phyloP scores from a whole-genome alignment of 495 filamentous ascomycete genomes.

The Staphylotrichum longicolle region DNA sequence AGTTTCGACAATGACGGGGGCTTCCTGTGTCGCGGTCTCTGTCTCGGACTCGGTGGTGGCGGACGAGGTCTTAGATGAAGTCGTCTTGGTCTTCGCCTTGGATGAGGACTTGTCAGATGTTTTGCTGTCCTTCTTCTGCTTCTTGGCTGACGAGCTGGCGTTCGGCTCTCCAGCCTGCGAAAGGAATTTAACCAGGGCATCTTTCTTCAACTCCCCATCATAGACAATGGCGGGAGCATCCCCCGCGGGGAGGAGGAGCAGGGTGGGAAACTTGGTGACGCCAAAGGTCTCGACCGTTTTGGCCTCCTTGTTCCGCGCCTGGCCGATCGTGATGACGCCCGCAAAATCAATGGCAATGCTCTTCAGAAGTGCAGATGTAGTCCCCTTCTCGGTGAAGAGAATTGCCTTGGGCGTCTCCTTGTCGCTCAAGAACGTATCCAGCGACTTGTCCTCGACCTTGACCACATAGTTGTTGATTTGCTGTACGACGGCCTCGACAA shows the following conservation, averaged over 20 bases:
- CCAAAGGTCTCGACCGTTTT: constrained; percentile 70
- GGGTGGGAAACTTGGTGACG: constrained; percentile 71
- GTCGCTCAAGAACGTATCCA: constrained; percentile 71
- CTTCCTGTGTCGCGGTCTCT: constrained; percentile 37
- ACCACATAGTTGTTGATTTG: constrained; percentile 94
- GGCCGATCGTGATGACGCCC: constrained; percentile 76
- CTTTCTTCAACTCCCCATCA: constrained; percentile 83
- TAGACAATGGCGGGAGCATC: constrained; percentile 68
- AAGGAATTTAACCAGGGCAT: constrained; percentile 77
- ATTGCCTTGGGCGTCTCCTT: constrained; percentile 79
- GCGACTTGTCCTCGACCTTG: constrained; percentile 73
- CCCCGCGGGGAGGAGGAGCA: constrained; percentile 77
- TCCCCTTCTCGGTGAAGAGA: constrained; percentile 92
- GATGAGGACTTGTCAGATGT: constrained; percentile 38
- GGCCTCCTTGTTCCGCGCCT: constrained; percentile 80
- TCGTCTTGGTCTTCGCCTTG: constrained; percentile 42
- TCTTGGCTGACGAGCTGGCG: constrained; percentile 56
- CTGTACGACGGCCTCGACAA: constrained; percentile 80
- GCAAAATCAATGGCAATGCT: constrained; percentile 88
- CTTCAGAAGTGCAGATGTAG: constrained; percentile 75
- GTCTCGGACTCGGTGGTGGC: constrained; percentile 38
- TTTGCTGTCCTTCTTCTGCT: constrained; percentile 41
- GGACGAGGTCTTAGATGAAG: constrained; percentile 40
- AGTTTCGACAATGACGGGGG: constrained; percentile 50
- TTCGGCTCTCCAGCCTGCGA: constrained; percentile 76